Evolutionary conservation across 805 yeast species (phyloP).

Genomic region (Saturnispora besseyi): DNA sequence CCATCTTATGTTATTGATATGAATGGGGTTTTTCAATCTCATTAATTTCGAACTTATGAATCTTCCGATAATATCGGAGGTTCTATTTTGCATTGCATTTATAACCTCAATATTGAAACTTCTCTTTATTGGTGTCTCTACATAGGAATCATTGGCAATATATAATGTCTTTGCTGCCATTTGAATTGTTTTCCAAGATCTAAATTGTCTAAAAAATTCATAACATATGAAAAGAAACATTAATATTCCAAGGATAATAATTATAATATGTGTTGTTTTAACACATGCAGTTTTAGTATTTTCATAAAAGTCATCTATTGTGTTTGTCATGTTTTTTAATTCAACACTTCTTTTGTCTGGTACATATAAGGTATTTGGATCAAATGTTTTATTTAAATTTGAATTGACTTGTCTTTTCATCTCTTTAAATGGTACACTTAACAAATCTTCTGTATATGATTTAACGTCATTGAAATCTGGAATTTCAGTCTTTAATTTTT

Average conservation of each 20-base stretch:
- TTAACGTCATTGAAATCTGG: conserved; percentile 63
- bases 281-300: conserved; percentile 27
- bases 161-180: conserved; percentile 24
- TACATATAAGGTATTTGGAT: conserved; percentile 28
- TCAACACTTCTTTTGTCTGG: conserved; percentile 30
- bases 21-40: conserved; percentile 12
- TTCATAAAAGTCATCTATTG: conserved; percentile 33
- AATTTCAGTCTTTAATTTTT: conserved; percentile 38
- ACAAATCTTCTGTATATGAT: conserved; percentile 43
- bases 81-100: conserved; percentile 21
- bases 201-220: conserved; percentile 35
- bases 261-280: conserved; percentile 30
- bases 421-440: conserved; percentile 51
- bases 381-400: conserved; percentile 15
- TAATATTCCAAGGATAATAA: conserved; percentile 30
- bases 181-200: conserved; percentile 40
- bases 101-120: conserved; percentile 21
- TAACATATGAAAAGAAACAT: conserved; percentile 36
- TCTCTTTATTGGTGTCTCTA: conserved; percentile 6
- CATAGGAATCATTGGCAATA: conserved; percentile 14
- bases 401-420: conserved; percentile 33
- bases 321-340: conserved; percentile 34
- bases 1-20: conserved; percentile 31
- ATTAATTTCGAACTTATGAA: conserved; percentile 12
- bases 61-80: conserved; percentile 14